Base-by-base conservation (phyloP, 495 filamentous ascomycete species). In the Penicillium argentinense region DNA sequence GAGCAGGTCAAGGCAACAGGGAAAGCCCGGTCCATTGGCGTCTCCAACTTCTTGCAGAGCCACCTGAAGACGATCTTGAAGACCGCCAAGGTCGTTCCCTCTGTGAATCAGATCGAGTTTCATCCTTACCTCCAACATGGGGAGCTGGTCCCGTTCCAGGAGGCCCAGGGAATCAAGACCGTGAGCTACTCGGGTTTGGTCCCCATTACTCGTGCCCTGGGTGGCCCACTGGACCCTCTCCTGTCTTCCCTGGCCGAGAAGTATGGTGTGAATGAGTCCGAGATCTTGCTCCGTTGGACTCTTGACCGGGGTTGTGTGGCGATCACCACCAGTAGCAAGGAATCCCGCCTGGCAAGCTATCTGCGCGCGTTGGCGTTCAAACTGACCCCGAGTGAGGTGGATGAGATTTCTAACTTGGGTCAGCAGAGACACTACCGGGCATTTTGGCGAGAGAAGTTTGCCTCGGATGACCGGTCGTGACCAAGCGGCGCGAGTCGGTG, bases 81-180 rank as follows among this genome's bases (percentile, higher is more conserved):
- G 44, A 88, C 81, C 0, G 84, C 86, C 14, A 81, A 72, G 29
- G 60, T 80, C 16, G 60, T 71, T 9, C 91, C 91, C 0, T 81
- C 73, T 2, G 76, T 90, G 56, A 95, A 96, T 66, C 90, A 95
- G 73, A 87, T 95, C 49, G 89, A 96, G 66, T 92, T 80, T 56
- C 87, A 95, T 57, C 86, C 89, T 0, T 95, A 96, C 63, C 75
- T 96, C 26, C 91, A 95, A 64, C 89, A 85, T 62, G 70, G 69
- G 3, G 65, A 68, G n/a, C 74, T 95, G 12, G 28, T 95, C 4
- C 63, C 69, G 4, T 88, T 78, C 65, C 82, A 86, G 45, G 75
- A 80, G 54, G 66, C 79, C 59, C 73, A 89, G 46, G 71, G 72
- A 16, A 93, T 96, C 55, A 83, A 82, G 5, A 78, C 83, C 0